Conservation (phyloP, 352 stramenopile genomes). For the Lagenidium giganteum region DNA sequence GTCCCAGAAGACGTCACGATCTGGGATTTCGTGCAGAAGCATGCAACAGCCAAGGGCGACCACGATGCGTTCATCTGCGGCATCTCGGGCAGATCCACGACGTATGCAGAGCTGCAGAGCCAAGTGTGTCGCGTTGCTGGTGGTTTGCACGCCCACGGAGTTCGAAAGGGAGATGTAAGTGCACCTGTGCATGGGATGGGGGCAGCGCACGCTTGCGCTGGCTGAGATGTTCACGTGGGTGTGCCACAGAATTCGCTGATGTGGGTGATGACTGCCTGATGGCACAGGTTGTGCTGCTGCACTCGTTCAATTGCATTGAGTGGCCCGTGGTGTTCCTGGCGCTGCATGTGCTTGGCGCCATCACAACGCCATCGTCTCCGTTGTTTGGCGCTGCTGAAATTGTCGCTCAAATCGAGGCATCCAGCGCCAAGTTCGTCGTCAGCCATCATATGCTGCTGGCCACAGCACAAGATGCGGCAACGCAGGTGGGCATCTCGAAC, state of each 20-base stretch:
- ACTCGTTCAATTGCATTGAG: constrained; percentile 71
- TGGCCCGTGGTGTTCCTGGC: constrained; percentile 48
- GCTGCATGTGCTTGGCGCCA: constrained; percentile 39
- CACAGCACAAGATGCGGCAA: constrained; percentile 35
- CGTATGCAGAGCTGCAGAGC: constrained; percentile 38
- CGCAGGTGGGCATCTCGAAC: constrained; percentile 20
- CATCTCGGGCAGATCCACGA: constrained; percentile 38
- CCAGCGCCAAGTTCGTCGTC: constrained; percentile 47
- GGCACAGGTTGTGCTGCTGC: constrained; percentile 39
- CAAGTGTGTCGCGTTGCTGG: constrained; percentile 30
- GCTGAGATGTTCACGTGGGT: not conserved
- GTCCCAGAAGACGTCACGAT: constrained; percentile 41
- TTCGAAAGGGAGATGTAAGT: constrained; percentile 45
- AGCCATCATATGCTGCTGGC: constrained; percentile 44
- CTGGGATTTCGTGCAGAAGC: constrained; percentile 36
- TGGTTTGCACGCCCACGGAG: constrained; percentile 31
- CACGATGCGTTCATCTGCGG: constrained; percentile 51
- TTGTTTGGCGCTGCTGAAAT: constrained; percentile 47
- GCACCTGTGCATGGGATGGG: too few species aligned
- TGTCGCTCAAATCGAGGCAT: constrained; percentile 32
- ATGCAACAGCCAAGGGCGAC: constrained; percentile 26
- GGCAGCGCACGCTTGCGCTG: too few species aligned
- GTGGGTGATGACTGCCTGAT: not conserved
- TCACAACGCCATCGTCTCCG: constrained; percentile 49
- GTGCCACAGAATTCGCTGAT: not conserved